These are phyloP conservation scores for Mollisiaceae sp. DNA, from an alignment of 2,329 filamentous ascomycete species.

Conservation along the genomic window DNA sequence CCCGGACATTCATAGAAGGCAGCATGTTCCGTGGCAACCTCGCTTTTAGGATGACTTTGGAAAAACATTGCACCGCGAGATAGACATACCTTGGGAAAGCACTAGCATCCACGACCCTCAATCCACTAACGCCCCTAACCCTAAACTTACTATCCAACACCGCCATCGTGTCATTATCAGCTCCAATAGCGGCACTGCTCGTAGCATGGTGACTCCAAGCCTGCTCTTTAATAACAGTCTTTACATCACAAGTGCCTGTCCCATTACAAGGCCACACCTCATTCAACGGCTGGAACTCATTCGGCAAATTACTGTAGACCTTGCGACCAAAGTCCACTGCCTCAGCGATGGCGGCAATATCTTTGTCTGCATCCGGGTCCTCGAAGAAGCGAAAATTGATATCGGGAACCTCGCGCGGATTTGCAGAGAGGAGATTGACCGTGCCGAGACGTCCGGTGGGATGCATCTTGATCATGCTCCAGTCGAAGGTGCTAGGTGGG, in stretches of 20 bases:
- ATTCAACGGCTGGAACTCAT: constrained; percentile 50
- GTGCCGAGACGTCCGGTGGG: constrained; percentile 59
- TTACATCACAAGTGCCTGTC: constrained; percentile 17
- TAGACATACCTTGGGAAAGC: constrained; percentile 51
- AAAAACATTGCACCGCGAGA: too few relatives aligned
- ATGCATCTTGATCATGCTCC: constrained; percentile 37
- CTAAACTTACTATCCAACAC: constrained; percentile 61
- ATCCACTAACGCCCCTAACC: constrained; percentile 57
- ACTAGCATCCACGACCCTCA: constrained; percentile 66
- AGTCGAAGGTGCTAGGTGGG: constrained; percentile 4
- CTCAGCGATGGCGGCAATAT: constrained; percentile 49
- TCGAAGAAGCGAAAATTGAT: constrained; percentile 66
- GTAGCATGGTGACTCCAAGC: constrained; percentile 63
- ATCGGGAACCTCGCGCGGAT: constrained; percentile 67
- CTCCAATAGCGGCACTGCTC: constrained; percentile 60
- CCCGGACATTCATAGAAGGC: too few relatives aligned
- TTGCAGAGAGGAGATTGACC: constrained; percentile 62
- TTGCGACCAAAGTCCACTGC: constrained; percentile 39
- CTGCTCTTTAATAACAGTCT: constrained; percentile 53
- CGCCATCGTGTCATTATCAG: constrained; percentile 56
- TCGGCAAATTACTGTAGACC: constrained; percentile 46
- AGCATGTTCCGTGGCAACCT: too few relatives aligned
- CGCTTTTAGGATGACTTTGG: too few relatives aligned
- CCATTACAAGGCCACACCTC: constrained; percentile 43
- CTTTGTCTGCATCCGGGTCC: constrained; percentile 17